Base-by-base conservation (phyloP, 1,139 yeast genomes). In the Hemisphaericaspora xylofermentans region DNA sequence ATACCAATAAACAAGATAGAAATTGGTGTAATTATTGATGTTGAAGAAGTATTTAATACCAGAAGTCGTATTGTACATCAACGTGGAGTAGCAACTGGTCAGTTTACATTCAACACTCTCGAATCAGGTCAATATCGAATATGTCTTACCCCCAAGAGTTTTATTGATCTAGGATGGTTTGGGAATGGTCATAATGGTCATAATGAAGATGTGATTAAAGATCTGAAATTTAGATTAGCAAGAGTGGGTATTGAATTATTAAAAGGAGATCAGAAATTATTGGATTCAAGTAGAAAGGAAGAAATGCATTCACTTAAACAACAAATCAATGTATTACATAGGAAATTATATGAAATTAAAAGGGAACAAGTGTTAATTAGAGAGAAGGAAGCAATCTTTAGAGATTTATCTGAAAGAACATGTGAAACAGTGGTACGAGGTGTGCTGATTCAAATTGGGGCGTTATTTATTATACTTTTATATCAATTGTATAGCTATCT, bases 101-200 rank as follows among this genome's bases (percentile, higher is more conserved):
- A 80, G 48, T 82, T 84, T 61, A 76, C 85, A 16, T 84, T 82
- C 62, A 76, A 81, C 24, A 84, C 91, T 1, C 66, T 80, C 37
- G 88, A 80, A 38, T 70, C 81, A 27, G 94, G 94, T 34, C 87
- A 82, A 55, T 93, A 85, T 64, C 68, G 78, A 52, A 74, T 85
- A 37, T 85, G 94, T 62, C 70, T 84, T 53, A 80, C 82, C 43
- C 84, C 88, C 4, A 74, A 78, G 49, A 71, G 79, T 28, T 76
- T 76, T 41, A 50, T 44, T 45, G 41, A 35, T 49, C 48, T 30
- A 58, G 62, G 64, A 18, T 28, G 31, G 31, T 28, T 15, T 13
- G 16, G 31, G 31, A 14, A 13, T 13, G 7, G 17, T 14, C 18
- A 6, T 6, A 14, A 15, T 28, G 18, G 3, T 8, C 15, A 14